Evolutionary conservation across 805 yeast genomes (phyloP).

Genomic region (Barnettozyma wickerhamii): DNA sequence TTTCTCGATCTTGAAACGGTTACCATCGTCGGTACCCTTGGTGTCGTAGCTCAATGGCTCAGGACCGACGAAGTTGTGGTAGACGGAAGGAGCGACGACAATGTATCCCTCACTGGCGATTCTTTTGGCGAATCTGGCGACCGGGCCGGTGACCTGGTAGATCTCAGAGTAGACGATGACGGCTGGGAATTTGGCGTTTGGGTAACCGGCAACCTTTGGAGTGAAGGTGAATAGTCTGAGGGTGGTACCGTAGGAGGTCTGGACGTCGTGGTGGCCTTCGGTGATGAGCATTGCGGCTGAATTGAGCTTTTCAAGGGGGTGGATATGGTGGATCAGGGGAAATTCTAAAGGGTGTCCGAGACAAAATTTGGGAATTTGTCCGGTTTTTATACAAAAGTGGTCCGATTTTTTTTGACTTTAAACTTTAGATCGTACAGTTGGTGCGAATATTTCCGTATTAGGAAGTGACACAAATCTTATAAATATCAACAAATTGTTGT

Average conservation of each 20-base stretch:
- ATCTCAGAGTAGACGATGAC: constrained; percentile 77
- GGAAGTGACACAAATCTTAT: too few relatives aligned
- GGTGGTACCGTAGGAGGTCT: constrained; percentile 61
- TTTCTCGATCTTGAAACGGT: constrained; percentile 59
- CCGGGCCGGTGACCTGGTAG: constrained; percentile 83
- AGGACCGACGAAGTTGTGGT: constrained; percentile 65
- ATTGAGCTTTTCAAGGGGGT: too few relatives aligned
- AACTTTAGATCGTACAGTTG: too few relatives aligned
- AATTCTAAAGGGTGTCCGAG: too few relatives aligned
- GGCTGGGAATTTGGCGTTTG: constrained; percentile 77
- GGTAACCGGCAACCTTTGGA: constrained; percentile 68
- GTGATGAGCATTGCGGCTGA: constrained; percentile 61
- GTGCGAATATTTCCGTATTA: neutral
- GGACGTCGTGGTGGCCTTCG: constrained; percentile 60
- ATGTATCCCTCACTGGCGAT: constrained; percentile 79
- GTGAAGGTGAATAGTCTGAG: constrained; percentile 63
- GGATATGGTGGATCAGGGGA: too few relatives aligned
- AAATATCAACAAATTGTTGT: too few relatives aligned
- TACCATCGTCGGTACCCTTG: constrained; percentile 74
- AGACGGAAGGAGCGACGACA: constrained; percentile 74
- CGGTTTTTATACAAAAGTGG: too few relatives aligned
- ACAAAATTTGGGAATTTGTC: too few relatives aligned
- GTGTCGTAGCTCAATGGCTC: constrained; percentile 66
- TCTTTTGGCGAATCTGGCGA: constrained; percentile 67
- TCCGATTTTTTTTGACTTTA: neutral